Conservation (phyloP, 1,284 basidiomycete genomes). For the Tilletia indica region DNA sequence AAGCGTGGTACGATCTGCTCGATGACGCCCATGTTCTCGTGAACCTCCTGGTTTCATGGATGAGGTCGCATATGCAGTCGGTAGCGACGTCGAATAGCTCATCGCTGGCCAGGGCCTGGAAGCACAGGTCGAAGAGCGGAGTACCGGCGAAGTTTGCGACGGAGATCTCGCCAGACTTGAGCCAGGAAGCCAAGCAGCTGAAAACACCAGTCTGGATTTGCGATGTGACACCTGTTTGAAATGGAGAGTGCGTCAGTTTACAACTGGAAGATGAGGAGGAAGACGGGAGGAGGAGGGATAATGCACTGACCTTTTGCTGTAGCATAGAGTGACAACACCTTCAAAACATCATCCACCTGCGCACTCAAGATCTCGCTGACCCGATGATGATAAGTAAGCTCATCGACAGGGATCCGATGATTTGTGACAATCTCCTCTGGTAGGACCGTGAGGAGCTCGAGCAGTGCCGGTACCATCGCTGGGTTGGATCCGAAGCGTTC, state of each 20-base stretch:
- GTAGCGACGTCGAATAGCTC: conserved; percentile 88
- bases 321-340: conserved; percentile 82
- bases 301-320: conserved; percentile 72
- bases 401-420: conserved; percentile 81
- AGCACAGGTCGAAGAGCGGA: conserved; percentile 72
- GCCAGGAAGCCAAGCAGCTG: conserved; percentile 80
- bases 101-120: conserved; percentile 59
- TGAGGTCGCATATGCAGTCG: conserved; percentile 87
- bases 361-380: conserved; percentile 52
- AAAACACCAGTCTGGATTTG: conserved; percentile 84
- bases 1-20: conserved; percentile 73
- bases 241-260: conserved; percentile 4
- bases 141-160: conserved; percentile 69
- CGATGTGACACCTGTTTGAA: conserved; percentile 67
- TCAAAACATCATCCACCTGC: conserved; percentile 73
- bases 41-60: conserved; percentile 98
- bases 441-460: conserved; percentile 86
- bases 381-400: conserved; percentile 66
- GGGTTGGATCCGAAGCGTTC: conserved; percentile 82
- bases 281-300: background rate
- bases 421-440: conserved; percentile 88
- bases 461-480: conserved; percentile 73
- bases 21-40: conserved; percentile 87
- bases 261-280: no score
- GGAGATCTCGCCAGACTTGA: conserved; percentile 79